phyloP scores from a whole-genome alignment of 2,329 filamentous ascomycete genomes.

The Polytolypa hystricis region DNA sequence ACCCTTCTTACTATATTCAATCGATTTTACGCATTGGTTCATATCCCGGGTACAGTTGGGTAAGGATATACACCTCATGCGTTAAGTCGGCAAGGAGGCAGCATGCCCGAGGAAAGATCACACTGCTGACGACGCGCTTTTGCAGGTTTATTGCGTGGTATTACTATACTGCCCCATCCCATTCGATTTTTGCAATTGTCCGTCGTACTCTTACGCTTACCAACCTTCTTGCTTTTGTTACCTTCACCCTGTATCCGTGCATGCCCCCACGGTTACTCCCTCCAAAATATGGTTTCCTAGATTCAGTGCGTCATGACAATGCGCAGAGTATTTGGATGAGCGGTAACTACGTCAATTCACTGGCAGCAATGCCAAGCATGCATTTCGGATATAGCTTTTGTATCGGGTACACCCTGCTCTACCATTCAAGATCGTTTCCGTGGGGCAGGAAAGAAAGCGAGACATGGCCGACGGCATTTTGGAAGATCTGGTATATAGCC shows the following conservation, averaged over 20 bases:
- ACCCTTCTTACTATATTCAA: constrained; percentile 37
- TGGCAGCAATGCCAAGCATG: constrained; percentile 48
- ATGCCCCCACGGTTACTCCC: constrained; percentile 54
- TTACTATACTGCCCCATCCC: constrained; percentile 30
- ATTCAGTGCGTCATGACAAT: constrained; percentile 47
- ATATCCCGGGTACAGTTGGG: constrained; percentile 42
- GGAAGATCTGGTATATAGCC: constrained; percentile 35
- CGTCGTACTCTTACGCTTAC: constrained; percentile 52
- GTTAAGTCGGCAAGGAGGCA: no score
- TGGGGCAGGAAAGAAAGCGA: constrained; percentile 33
- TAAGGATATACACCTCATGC: no score
- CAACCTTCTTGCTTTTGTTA: constrained; percentile 49
- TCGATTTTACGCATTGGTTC: constrained; percentile 40
- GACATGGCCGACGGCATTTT: constrained; percentile 28
- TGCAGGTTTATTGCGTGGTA: constrained; percentile 33
- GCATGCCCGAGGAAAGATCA: not conserved
- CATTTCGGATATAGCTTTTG: constrained; percentile 48
- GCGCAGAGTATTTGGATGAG: constrained; percentile 45
- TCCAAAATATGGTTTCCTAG: constrained; percentile 49
- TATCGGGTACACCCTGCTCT: constrained; percentile 43
- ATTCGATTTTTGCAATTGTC: constrained; percentile 44
- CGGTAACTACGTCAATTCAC: constrained; percentile 47
- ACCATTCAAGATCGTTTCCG: constrained; percentile 41
- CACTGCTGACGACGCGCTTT: constrained; percentile 20
- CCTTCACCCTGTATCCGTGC: constrained; percentile 54